phyloP scores from a whole-genome alignment of 2,329 filamentous ascomycete genomes.

The Aspergillus quadricinctus region DNA sequence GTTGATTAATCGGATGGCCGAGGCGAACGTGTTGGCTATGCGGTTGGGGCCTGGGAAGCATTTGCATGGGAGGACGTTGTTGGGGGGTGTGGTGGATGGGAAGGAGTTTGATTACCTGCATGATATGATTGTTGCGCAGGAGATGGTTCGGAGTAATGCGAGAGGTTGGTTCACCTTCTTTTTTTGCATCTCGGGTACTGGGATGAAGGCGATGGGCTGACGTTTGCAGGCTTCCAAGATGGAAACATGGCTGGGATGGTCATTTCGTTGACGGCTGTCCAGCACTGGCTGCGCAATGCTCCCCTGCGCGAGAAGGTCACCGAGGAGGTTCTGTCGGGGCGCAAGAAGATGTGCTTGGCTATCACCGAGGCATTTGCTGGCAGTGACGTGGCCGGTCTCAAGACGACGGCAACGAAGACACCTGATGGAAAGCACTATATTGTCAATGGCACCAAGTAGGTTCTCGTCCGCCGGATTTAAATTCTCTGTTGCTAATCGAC shows the following conservation, averaged over 20 bases:
- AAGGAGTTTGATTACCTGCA: constrained; percentile 87
- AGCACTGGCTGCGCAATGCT: constrained; percentile 70
- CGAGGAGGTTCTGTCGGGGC: constrained; percentile 68
- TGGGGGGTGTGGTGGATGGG: constrained; percentile 67
- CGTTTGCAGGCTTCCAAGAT: constrained; percentile 63
- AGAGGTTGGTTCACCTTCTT: constrained; percentile 42
- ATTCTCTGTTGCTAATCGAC: constrained; percentile 10
- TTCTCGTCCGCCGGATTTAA: neutral
- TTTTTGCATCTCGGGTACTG: neutral
- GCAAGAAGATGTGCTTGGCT: constrained; percentile 84
- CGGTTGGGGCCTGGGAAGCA: constrained; percentile 78
- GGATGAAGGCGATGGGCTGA: neutral
- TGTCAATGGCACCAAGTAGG: constrained; percentile 43
- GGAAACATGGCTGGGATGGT: constrained; percentile 85
- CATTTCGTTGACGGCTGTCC: constrained; percentile 73
- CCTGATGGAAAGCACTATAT: constrained; percentile 69
- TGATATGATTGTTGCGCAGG: constrained; percentile 71
- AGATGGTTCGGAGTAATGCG: constrained; percentile 65
- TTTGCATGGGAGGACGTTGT: constrained; percentile 64
- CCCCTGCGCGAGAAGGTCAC: constrained; percentile 63
- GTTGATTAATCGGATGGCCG: constrained; percentile 74
- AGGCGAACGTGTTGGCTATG: constrained; percentile 72
- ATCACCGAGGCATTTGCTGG: constrained; percentile 88
- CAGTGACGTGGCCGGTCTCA: constrained; percentile 72
- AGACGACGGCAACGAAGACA: constrained; percentile 74